A percentile compares a stretch with the other conserved stretches of the same genome.
Evolutionary conservation across 257 asterid genomes (phyloP).

Genomic region (Paulownia fortunei): DNA sequence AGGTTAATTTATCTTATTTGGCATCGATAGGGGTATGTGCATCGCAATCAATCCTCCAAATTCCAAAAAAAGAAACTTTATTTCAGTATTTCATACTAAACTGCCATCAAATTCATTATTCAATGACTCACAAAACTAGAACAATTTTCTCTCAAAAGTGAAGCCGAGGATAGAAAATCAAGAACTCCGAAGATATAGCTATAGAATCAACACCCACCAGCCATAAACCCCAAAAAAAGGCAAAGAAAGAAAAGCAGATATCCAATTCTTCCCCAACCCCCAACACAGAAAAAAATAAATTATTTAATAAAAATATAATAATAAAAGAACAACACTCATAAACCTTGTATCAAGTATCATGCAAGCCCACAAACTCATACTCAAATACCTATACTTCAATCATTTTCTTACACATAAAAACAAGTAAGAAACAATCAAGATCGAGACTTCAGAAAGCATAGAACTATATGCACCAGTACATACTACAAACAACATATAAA

Average conservation of each 20-base stretch:
- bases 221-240: too few species aligned
- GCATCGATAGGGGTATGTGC: conserved; percentile 15
- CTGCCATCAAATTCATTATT: too few species aligned
- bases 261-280: conserved; percentile 25
- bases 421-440: conserved; percentile 37
- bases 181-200: conserved; percentile 22
- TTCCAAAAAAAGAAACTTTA: background rate
- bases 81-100: background rate
- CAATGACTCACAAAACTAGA: too few species aligned
- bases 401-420: too few species aligned
- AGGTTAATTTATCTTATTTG: background rate
- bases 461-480: conserved; percentile 18
- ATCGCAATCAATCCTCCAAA: conserved; percentile 21
- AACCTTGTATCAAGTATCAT: conserved; percentile 27
- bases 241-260: background rate
- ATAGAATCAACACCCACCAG: background rate
- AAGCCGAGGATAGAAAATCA: conserved; percentile 18
- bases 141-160: background rate
- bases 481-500: background rate
- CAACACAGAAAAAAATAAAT: background rate
- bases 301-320: background rate
- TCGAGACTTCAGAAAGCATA: conserved; percentile 24
- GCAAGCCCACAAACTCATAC: conserved; percentile 43
- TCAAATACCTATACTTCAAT: conserved; percentile 31
- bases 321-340: conserved; percentile 15